Evolutionary conservation across 2,329 filamentous ascomycete genomes (phyloP), one percentile per base, ranked within the genome.

Genomic region (Colletotrichum eleusines): DNA sequence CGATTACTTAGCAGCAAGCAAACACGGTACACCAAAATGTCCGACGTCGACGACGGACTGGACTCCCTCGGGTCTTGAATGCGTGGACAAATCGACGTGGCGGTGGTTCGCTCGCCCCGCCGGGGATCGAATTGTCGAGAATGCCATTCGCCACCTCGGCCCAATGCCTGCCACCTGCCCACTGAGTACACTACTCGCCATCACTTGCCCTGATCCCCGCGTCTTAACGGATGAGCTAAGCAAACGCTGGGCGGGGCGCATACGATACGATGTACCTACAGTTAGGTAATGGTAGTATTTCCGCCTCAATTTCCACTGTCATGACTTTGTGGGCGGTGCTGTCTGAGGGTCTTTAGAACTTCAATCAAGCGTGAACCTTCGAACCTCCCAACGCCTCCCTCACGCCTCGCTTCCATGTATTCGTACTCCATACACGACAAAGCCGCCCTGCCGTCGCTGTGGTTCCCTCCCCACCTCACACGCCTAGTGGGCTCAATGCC

Each of bases 131-230:
- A 72, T 66, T 72, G 69, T 66, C 65, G 66, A 70, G 69, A 72
- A 69, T 70, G 26, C 69, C 66, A 72, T 72, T 72, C 69, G 69
- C 69, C 69, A 72, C 69, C 60, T 42, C 46, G 55, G 57, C 63
- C 68, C n/a, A n/a, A n/a, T n/a, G n/a, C n/a, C n/a, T n/a, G n/a
- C n/a, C n/a, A n/a, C n/a, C n/a, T n/a, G n/a, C n/a, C n/a, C n/a
- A n/a, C n/a, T n/a, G n/a, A n/a, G n/a, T n/a, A n/a, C n/a, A n/a
- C n/a, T n/a, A n/a, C n/a, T n/a, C 42, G 20, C 42, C 20, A 44
- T 38, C 42, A 20, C 38, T 53, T 38, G 63, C 58, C 38, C 9
- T 46, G 18, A 26, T 59, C 40, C 53, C 31, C n/a, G 12, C 28
- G 9, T n/a, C 59, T 51, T 61, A n/a, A 61, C 31, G 59, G 59